Conservation (phyloP, 768 basidiomycete species). For the Leccinum uliginosum region DNA sequence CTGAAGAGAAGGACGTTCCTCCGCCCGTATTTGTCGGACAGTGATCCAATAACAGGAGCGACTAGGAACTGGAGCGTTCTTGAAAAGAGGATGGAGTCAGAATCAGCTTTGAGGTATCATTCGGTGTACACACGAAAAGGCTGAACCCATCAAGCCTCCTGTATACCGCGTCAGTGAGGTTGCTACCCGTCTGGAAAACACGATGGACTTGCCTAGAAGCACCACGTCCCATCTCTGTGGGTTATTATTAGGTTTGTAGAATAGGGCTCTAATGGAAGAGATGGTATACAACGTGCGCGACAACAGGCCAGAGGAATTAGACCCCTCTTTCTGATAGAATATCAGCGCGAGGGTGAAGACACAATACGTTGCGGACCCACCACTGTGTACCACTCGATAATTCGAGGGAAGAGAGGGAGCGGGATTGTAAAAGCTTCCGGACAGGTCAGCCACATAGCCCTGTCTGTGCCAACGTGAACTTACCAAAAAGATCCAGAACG, state of each 20-base stretch:
- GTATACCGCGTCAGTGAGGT: constrained; percentile 7
- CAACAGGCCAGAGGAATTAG: constrained; percentile 67
- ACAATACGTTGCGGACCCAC: constrained; percentile 34
- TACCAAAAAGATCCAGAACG: constrained; percentile 80
- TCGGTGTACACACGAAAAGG: constrained; percentile 71
- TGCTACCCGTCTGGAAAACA: not conserved
- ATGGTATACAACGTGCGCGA: constrained; percentile 65
- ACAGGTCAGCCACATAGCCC: constrained; percentile 10
- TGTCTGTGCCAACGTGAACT: constrained; percentile 15
- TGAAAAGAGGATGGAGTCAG: constrained; percentile 23
- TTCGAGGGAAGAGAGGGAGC: constrained; percentile 95
- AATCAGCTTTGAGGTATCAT: constrained; percentile 33
- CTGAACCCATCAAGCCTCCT: constrained; percentile 91
- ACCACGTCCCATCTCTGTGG: constrained; percentile 91
- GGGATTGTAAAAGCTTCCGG: constrained; percentile 84
- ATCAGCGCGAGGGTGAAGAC: not conserved
- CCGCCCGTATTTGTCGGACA: constrained; percentile 90
- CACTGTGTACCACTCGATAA: constrained; percentile 88
- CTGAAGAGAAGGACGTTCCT: constrained; percentile 76
- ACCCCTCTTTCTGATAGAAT: constrained; percentile 58
- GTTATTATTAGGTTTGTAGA: constrained; percentile 57
- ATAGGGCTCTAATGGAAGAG: constrained; percentile 57
- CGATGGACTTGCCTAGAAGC: constrained; percentile 61
- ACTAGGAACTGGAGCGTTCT: constrained; percentile 83
- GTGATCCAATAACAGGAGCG: constrained; percentile 73